Base-by-base conservation (phyloP, 2,329 filamentous ascomycete genomes). In the Pseudogymnoascus sp. region DNA sequence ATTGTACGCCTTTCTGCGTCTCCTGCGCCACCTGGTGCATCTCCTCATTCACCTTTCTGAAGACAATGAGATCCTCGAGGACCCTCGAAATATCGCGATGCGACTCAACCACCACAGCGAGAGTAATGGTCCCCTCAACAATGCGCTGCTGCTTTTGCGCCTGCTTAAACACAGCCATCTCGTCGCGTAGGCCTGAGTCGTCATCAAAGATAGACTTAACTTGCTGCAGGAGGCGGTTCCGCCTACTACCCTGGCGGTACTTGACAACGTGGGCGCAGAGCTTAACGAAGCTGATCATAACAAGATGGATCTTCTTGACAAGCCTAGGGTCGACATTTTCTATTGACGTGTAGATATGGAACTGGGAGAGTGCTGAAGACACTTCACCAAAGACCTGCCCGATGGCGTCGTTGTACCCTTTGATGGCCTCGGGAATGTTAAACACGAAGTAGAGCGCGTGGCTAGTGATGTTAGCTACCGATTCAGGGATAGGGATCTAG, bases 201-300 rank as follows among this genome's bases (percentile, higher is more conserved):
- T 70, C 68, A 5, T 71, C 65, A 9, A 71, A 67, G 3, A 72
- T 63, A 2, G 68, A 66, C 42, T 65, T 69, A n/a, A 66, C 21
- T 42, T 68, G 62, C 40, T 62, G 65, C 16, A 60, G 21, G 23
- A 70, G 31, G 28, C 69, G 69, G 14, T 67, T 62, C 46, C 66
- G 31, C 37, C 65, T 66, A 34, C 68, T 59, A 8, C 69, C 66
- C 31, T 72, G 70, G n/a, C 65, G 66, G 42, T 71, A 72, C n/a
- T 69, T 69, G 12, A 72, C 66, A 2, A 72, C 70, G 16, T 72
- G 67, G 11, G 69, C 70, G 49, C 70, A 71, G 3, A 72, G 12
- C 53, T 68, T 70, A 34, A 72, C 70, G 23, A 72, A 69, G 53
- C 66, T 71, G 9, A 66, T 36, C 67, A 72, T 68, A 3, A 72